Evolutionary conservation across 2,329 filamentous ascomycete species (phyloP).

Genomic region (Waltergamsia citrina): DNA sequence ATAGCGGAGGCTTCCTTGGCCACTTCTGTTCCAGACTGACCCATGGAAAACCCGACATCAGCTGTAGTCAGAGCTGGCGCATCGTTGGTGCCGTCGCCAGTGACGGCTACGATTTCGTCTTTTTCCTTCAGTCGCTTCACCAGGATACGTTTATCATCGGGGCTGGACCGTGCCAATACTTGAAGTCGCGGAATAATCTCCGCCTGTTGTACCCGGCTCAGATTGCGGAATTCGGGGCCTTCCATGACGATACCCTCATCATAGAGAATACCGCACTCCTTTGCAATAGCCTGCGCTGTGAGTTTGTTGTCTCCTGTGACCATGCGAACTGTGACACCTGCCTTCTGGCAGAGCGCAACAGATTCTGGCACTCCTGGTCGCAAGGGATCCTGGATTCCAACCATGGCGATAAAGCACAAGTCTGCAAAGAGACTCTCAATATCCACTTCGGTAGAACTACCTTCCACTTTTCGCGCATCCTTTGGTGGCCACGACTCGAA

Average conservation of each 20-base stretch:
- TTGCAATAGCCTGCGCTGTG: slow-evolving; percentile 70
- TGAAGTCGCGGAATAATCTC: slow-evolving; percentile 60
- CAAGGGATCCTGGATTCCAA: slow-evolving; percentile 75
- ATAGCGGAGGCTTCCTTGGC: slow-evolving; percentile 80
- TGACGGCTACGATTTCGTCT: slow-evolving; percentile 72
- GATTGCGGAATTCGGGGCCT: slow-evolving; percentile 67
- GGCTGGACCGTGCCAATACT: slow-evolving; percentile 65
- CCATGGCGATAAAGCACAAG: slow-evolving; percentile 60
- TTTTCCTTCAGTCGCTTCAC: slow-evolving; percentile 63
- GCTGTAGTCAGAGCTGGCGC: slow-evolving; percentile 72
- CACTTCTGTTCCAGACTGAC: slow-evolving; percentile 73
- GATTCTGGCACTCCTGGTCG: slow-evolving; percentile 66
- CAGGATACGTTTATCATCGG: slow-evolving; percentile 67
- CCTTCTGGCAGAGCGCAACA: slow-evolving; percentile 62
- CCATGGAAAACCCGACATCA: slow-evolving; percentile 81
- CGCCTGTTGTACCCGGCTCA: slow-evolving; percentile 55
- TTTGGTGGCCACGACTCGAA: slow-evolving; percentile 78
- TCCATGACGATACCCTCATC: slow-evolving; percentile 64
- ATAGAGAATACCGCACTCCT: slow-evolving; percentile 68
- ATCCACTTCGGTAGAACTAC: slow-evolving; percentile 48
- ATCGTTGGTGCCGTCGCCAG: slow-evolving; percentile 78
- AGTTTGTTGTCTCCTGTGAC: slow-evolving; percentile 77
- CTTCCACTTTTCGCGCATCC: slow-evolving; percentile 42
- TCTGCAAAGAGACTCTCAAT: slow-evolving; percentile 59
- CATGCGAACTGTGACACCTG: slow-evolving; percentile 75